These are phyloP conservation scores for Trichoderma virens DNA, from an alignment of 495 filamentous ascomycete species.

Conservation along the genomic window DNA sequence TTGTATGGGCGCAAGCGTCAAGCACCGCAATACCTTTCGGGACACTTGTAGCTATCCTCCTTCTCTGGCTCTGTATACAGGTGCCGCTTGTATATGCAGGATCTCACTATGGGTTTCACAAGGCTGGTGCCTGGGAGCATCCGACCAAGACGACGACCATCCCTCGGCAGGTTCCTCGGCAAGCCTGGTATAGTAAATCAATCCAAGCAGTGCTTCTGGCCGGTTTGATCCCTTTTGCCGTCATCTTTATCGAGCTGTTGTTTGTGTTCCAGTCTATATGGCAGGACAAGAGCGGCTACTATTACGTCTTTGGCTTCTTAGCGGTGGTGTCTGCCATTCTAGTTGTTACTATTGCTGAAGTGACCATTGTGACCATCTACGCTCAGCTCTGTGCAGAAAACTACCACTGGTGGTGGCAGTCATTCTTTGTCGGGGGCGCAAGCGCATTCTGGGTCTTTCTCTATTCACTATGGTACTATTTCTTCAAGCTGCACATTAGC, in stretches of 20 bases:
- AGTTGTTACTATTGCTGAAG: slow-evolving; percentile 75
- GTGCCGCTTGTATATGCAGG: slow-evolving; percentile 84
- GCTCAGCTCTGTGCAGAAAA: slow-evolving; percentile 83
- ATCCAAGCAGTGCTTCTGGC: slow-evolving; percentile 60
- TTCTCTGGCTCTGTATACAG: slow-evolving; percentile 84
- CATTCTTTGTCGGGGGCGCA: slow-evolving; percentile 74
- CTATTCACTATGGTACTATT: slow-evolving; percentile 85
- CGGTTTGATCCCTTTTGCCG: slow-evolving; percentile 81
- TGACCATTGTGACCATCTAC: slow-evolving; percentile 85
- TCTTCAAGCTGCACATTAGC: slow-evolving; percentile 71
- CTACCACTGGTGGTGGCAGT: slow-evolving; percentile 95
- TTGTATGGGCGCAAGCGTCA: slow-evolving; percentile 90
- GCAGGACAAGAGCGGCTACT: slow-evolving; percentile 91
- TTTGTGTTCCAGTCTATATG: slow-evolving; percentile 89
- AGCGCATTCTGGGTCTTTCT: slow-evolving; percentile 78
- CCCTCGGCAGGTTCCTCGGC: slow-evolving; percentile 66
- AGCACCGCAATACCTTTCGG: slow-evolving; percentile 86
- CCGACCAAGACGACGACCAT: slow-evolving; percentile 75
- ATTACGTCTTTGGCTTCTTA: slow-evolving; percentile 91
- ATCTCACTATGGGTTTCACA: slow-evolving; percentile 69
- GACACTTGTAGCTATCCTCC: slow-evolving; percentile 67
- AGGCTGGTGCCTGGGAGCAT: slow-evolving; percentile 67
- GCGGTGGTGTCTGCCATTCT: slow-evolving; percentile 68
- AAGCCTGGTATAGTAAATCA: slow-evolving; percentile 71
- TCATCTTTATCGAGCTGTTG: slow-evolving; percentile 88